Evolutionary conservation across 352 stramenopile species (phyloP).

Genomic region (Halophytophthora batemanensis): DNA sequence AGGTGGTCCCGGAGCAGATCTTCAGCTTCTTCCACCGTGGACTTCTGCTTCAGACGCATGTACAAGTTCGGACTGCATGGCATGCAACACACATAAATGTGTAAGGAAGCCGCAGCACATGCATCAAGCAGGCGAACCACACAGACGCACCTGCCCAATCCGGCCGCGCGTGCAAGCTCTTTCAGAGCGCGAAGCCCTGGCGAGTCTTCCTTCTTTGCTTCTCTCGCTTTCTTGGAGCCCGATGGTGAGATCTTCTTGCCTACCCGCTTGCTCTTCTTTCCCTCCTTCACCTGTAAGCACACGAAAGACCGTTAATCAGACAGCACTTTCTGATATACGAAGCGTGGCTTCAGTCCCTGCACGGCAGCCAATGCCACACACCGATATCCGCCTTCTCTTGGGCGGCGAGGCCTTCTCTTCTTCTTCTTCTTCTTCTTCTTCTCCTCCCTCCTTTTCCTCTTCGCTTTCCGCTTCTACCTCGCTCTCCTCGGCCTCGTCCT

Average conservation of each 20-base stretch:
- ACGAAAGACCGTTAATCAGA: not conserved
- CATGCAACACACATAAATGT: conserved; percentile 18
- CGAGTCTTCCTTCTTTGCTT: conserved; percentile 27
- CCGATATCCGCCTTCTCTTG: conserved; percentile 23
- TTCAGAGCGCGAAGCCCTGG: conserved; percentile 60
- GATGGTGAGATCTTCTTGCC: conserved; percentile 11
- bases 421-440: conserved; percentile 22
- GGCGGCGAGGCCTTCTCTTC: conserved; percentile 18
- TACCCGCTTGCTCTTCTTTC: conserved; percentile 13
- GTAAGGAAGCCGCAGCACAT: conserved; percentile 1
- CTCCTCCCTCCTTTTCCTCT: conserved; percentile 18
- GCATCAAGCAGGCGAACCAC: not conserved
- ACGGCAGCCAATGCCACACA: conserved; percentile 12
- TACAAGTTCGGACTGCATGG: conserved; percentile 73
- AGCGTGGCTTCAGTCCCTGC: not conserved
- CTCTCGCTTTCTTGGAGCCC: conserved; percentile 30
- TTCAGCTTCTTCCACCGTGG: conserved; percentile 45
- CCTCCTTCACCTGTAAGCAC: conserved; percentile 8
- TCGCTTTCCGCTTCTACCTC: conserved; percentile 12
- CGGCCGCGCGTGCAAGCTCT: conserved; percentile 60
- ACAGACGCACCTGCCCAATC: conserved; percentile 59
- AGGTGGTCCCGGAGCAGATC: conserved; percentile 57
- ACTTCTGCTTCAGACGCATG: conserved; percentile 42
- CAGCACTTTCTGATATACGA: not conserved
- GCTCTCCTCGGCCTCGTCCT: conserved; percentile 39